Evolutionary conservation across 2,329 filamentous ascomycete genomes (phyloP).

Genomic region (Canariomyces notabilis): DNA sequence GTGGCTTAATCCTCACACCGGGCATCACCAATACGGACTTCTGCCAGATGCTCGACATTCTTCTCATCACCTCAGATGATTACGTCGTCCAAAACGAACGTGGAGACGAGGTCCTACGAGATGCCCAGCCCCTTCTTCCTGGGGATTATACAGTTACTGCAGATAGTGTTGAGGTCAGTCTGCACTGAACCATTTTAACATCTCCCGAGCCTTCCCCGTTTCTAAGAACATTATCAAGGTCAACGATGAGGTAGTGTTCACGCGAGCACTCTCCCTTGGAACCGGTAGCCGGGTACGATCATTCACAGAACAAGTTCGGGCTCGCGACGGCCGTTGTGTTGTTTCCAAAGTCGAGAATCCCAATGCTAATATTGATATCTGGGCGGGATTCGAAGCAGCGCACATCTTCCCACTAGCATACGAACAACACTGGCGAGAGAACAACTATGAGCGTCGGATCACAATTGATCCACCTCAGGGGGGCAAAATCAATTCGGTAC

Average conservation of each 20-base stretch:
- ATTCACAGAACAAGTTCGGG: constrained; percentile 2
- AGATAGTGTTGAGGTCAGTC: neutral
- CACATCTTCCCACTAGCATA: constrained; percentile 7
- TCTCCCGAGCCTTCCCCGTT: too few relatives aligned
- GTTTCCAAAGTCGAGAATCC: constrained; percentile 1
- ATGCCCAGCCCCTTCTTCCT: constrained; percentile 1
- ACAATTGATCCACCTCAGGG: constrained; percentile 2
- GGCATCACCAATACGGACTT: constrained; percentile 1
- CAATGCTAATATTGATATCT: neutral
- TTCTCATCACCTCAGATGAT: constrained; percentile 1
- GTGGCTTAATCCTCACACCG: constrained; percentile 1
- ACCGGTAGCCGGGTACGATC: neutral
- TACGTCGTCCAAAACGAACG: constrained; percentile 1
- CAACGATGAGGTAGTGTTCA: constrained; percentile 2
- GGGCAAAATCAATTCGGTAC: constrained; percentile 4
- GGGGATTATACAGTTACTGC: neutral
- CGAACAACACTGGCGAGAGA: constrained; percentile 2
- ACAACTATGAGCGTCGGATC: constrained; percentile 5
- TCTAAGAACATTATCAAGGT: constrained; percentile 2
- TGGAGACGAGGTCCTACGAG: constrained; percentile 1
- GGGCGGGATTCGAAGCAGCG: constrained; percentile 2
- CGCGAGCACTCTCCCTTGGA: neutral
- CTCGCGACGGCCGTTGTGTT: constrained; percentile 3
- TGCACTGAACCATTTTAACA: too few relatives aligned
- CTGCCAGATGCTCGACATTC: neutral